Percentiles rank a stretch among this genome's conserved stretches.
Conservation (phyloP, 129 eudicot genomes). For the Artemisia argyi region DNA sequence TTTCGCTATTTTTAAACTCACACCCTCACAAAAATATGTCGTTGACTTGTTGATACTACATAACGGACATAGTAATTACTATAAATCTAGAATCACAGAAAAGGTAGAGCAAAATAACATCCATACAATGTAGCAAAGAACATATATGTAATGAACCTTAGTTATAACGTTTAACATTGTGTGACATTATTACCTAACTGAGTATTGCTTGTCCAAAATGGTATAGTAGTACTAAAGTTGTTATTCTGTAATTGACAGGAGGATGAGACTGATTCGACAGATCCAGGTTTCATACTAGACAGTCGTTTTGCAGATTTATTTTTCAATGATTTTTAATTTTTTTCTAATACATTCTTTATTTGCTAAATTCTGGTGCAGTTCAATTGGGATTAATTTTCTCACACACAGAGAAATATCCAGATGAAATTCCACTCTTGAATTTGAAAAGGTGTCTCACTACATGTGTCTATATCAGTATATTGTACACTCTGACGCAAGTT, state of each 20-base stretch:
- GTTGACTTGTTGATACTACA: neutral
- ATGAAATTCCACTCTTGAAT: constrained; percentile 85
- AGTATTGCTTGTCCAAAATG: neutral
- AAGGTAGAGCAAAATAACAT: neutral
- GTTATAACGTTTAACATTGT: too few relatives aligned
- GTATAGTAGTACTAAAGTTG: neutral
- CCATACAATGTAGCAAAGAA: neutral
- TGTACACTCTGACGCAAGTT: constrained; percentile 1
- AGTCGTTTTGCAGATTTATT: constrained; percentile 24
- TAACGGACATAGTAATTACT: too few relatives aligned
- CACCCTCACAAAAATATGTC: neutral
- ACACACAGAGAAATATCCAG: constrained; percentile 92
- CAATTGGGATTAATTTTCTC: constrained; percentile 79
- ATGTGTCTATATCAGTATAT: neutral
- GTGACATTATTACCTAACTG: too few relatives aligned
- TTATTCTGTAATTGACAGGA: constrained; percentile 47
- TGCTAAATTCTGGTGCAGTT: constrained; percentile 53
- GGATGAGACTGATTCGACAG: constrained; percentile 47
- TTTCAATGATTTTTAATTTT: constrained; percentile 12
- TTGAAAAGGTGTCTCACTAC: constrained; percentile 56
- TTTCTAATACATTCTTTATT: neutral
- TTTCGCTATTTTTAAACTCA: neutral
- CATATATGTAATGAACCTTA: too few relatives aligned
- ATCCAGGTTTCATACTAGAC: constrained; percentile 52
- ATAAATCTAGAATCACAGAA: too few relatives aligned